Evolutionary conservation across 225 moss, liverwort and hornwort genomes (phyloP), one percentile per base, ranked within the genome.

Genomic region (Takakia lepidozioides): DNA sequence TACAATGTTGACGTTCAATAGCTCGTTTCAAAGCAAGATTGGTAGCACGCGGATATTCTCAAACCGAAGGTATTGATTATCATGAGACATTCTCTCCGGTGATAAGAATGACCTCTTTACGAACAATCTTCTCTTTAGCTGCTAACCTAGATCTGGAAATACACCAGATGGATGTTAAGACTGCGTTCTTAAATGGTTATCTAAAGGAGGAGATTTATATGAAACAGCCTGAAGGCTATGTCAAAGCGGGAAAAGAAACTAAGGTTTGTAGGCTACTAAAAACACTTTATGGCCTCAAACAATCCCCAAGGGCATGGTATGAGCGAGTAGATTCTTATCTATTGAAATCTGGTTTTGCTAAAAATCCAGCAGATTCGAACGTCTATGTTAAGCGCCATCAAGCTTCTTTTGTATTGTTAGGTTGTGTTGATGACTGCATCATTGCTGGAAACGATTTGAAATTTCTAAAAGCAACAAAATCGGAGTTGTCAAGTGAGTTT

Each of bases 371-470:
- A 2, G 6, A 60, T 17, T 2, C 4, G 2, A 51, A 60, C 40
- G 21, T 60, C 6, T 51, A 60, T 8, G 0, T 50, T 3, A 60
- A 51, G 10, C 0, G 39, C 9, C 14, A 26, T 19, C 2, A 29
- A 13, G n/a, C 18, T 4, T 0, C 8, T 11, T 59, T 48, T 59
- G 28, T 19, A 8, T 22, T 26, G 10, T 9, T 54, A 15, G 25
- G 38, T 6, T 54, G 38, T 54, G 39, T 54, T 1, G 39, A 54
- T 38, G 40, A 54, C 25, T 54, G 8, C 4, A 23, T 26, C n/a
- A 1, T 53, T 2, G 10, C n/a, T 9, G 15, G 36, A 35, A 53
- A 53, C 24, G 10, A 39, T 23, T 2, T 25, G 15, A 4, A 1
- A 0, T 46, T 46, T 24, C 6, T 57, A 0, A 24, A 1, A 2